Base-by-base conservation (phyloP, 1,284 basidiomycete genomes). In the Pascua sp. region DNA sequence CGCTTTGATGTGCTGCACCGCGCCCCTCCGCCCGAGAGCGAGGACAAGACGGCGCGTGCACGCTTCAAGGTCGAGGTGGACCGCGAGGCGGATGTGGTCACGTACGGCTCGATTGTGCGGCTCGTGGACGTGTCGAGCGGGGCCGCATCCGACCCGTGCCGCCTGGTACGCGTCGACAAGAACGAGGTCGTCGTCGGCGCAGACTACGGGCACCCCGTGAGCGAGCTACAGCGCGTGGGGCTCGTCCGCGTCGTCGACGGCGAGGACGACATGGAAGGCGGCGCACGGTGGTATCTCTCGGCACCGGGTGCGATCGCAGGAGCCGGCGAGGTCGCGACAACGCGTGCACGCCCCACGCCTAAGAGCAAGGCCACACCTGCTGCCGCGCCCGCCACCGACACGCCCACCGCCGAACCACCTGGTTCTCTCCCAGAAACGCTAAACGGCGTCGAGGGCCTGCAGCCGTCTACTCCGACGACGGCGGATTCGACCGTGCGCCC, bases 181-280 rank as follows among this genome's bases (percentile, higher is more conserved):
- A 90, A 90, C 37, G 83, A 87, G 57, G 89, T 78, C 13, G 60
- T 90, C 49, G 86, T 86, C 10, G 79, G 83, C 24, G 49, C 42
- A 12, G 88, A 91, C 73, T 46, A 66, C 5, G 72, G 73, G 1
- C 68, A 71, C 42, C 92, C 92, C 18, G 90, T 97, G 55, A 93
- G 90, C 68, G 93, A 96, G 74, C 90, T 97, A 85, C 93, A 97
- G 78, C 92, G 95, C 78, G 88, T 97, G 58, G 93, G 91, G 0
- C 80, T 97, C 47, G 89, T 93, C 71, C 83, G 90, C 53, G 83
- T 90, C 52, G 63, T 63, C 5, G 58, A 64, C 5, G 59, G 60
- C 13, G 55, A 61, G 5, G 64, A 62, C 24, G 49, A 59, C n/a
- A 49, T 59, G 13, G 60, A 57, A 5, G 57, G 56, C 8, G 69